Percentiles rank a stretch among this genome's conserved stretches.
These are phyloP conservation scores for Trichosporon ovoides DNA, from an alignment of 1,284 basidiomycete genomes.

Conservation along the genomic window DNA sequence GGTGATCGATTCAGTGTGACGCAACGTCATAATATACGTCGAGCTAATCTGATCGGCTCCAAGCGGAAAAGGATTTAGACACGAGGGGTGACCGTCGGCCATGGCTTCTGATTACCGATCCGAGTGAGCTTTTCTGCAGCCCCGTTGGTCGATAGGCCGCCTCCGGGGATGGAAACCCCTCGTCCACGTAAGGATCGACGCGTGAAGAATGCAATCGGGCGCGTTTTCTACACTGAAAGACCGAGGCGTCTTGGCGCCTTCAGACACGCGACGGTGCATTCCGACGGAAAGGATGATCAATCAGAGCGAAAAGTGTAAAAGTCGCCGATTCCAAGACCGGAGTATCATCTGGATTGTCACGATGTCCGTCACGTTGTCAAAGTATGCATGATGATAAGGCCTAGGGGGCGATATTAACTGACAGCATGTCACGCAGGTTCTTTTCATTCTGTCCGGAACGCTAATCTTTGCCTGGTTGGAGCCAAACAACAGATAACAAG, in stretches of 20 bases:
- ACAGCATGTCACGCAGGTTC: not conserved
- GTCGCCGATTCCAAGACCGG: not conserved
- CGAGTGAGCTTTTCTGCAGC: too few species aligned
- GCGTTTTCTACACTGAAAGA: too few species aligned
- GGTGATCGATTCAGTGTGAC: not conserved
- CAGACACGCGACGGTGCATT: too few species aligned
- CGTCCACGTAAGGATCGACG: not conserved
- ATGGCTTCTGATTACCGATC: not conserved
- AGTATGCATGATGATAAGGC: not conserved
- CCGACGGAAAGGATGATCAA: not conserved
- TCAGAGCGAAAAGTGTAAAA: slow-evolving; percentile 5
- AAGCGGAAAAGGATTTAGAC: too few species aligned
- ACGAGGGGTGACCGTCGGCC: not conserved
- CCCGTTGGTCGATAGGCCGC: not conserved
- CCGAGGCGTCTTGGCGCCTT: not conserved
- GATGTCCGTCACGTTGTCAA: not conserved
- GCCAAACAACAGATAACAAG: too few species aligned
- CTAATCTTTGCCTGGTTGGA: too few species aligned
- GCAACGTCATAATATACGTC: not conserved
- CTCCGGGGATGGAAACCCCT: not conserved
- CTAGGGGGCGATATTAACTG: not conserved
- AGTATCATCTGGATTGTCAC: not conserved
- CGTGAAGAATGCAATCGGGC: too few species aligned
- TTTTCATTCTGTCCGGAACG: not conserved
- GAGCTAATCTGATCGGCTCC: not conserved